These are phyloP conservation scores for Fusarium agapanthi DNA, from an alignment of 2,329 filamentous ascomycete species.

Conservation along the genomic window DNA sequence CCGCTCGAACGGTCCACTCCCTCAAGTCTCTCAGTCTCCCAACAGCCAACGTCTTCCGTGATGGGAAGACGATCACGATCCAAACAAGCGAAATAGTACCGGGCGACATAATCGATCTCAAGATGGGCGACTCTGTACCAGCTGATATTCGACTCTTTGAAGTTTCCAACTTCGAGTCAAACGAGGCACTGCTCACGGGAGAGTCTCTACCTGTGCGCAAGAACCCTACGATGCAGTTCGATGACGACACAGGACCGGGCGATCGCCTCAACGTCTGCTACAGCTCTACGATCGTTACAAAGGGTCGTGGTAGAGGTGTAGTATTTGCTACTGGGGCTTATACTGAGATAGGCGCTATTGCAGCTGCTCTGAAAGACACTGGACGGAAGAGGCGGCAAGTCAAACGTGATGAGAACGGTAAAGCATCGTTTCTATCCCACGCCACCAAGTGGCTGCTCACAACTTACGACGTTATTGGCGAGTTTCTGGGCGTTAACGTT, in stretches of 20 bases:
- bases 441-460: slow-evolving; percentile 48
- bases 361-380: slow-evolving; percentile 54
- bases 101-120: slow-evolving; percentile 64
- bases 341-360: slow-evolving; percentile 70
- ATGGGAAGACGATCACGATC: slow-evolving; percentile 19
- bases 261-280: slow-evolving; percentile 72
- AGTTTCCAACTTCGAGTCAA: slow-evolving; percentile 28
- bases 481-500: slow-evolving; percentile 58
- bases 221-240: slow-evolving; percentile 53
- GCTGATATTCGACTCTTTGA: slow-evolving; percentile 60
- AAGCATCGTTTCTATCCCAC: slow-evolving; percentile 44
- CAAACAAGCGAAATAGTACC: slow-evolving; percentile 43
- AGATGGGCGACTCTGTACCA: slow-evolving; percentile 66
- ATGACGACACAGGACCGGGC: slow-evolving; percentile 54
- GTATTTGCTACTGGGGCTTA: slow-evolving; percentile 70
- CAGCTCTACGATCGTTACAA: slow-evolving; percentile 68
- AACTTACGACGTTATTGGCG: slow-evolving; percentile 32
- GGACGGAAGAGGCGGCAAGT: slow-evolving; percentile 44
- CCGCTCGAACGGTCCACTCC: slow-evolving; percentile 58
- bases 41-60: slow-evolving; percentile 31
- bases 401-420: slow-evolving; percentile 55
- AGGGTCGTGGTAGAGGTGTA: slow-evolving; percentile 66
- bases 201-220: slow-evolving; percentile 66
- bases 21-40: slow-evolving; percentile 49
- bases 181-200: slow-evolving; percentile 29